Conservation (phyloP, 352 stramenopile genomes). For the Blastocystis sp. region DNA sequence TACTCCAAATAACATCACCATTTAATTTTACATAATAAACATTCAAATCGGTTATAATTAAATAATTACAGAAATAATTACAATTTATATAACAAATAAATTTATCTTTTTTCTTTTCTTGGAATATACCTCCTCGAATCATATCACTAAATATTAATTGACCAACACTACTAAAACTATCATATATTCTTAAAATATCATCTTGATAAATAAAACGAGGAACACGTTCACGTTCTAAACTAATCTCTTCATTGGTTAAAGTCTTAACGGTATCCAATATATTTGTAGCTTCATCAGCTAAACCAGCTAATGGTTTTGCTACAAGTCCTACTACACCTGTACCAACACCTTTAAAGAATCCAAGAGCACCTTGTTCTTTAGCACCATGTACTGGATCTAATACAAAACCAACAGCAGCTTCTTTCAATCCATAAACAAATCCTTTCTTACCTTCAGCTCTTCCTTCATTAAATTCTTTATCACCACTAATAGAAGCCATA, state of each 20-base stretch:
- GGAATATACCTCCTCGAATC: no score
- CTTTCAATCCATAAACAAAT: constrained; percentile 49
- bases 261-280: constrained; percentile 56
- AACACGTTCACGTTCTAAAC: neutral
- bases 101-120: no score
- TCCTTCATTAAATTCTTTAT: constrained; percentile 1
- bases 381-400: constrained; percentile 51
- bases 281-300: constrained; percentile 56
- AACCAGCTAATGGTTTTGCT: constrained; percentile 59
- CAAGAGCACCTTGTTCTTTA: constrained; percentile 51
- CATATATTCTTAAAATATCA: no score
- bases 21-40: no score
- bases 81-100: no score
- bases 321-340: constrained; percentile 57
- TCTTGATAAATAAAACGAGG: constrained; percentile 6
- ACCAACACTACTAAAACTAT: no score
- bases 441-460: constrained; percentile 44
- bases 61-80: no score
- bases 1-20: no score
- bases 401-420: constrained; percentile 54
- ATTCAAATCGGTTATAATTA: no score
- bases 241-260: neutral
- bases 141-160: no score
- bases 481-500: constrained; percentile 17
- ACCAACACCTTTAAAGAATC: constrained; percentile 54